Base-by-base conservation (phyloP, 2,329 filamentous ascomycete species). In the Ceratocystis albifundus region DNA sequence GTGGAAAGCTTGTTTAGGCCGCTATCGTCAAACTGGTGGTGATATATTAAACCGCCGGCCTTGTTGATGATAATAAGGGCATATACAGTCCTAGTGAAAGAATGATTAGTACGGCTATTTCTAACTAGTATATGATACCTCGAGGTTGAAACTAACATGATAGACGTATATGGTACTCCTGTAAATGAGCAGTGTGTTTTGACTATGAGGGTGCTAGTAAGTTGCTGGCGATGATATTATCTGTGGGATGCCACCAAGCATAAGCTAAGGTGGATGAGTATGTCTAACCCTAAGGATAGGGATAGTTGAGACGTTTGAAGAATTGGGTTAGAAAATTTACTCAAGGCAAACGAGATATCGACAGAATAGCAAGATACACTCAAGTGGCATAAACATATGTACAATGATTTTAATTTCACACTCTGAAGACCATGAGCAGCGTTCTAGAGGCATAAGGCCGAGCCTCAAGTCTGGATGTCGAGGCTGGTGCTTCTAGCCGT, bases 11-110 rank as follows among this genome's bases (percentile, higher is more conserved):
- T 90, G 75, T 89, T 89, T 68, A 99, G 83, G 59, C 84, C 89
- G 68, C 85, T 88, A 55, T 93, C 85, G 72, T 92, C 87, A 76
- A 99, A 97, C 73, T 90, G 89, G 72, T 91, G 90, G 77, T 97
- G 93, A 81, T 96, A 99, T 77, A 99, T 87, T 65, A 99, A 83
- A 72, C 94, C 94, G 68, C 92, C 94, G 70, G 94, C 92, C 82
- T 99, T 99, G 82, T 96, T 97, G 80, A 99, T 96, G 75, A 99
- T 88, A 75, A 97, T 91, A 74, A 99, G 87, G 68, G 92, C 87
- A 76, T 95, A 94, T 75, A 99, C 88, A 70, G 91, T 89, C 94
- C 92, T 97, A 15, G 28, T 22, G 48, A 32, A 10, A 15, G 22
- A 22, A 12, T 6, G 25, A 25, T 25, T 63, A 48, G 41, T 45